Percentiles rank a stretch among this genome's conserved stretches.
phyloP scores from a whole-genome alignment of 163 green algal genomes.

The Coccomyxa subellipsoidea region DNA sequence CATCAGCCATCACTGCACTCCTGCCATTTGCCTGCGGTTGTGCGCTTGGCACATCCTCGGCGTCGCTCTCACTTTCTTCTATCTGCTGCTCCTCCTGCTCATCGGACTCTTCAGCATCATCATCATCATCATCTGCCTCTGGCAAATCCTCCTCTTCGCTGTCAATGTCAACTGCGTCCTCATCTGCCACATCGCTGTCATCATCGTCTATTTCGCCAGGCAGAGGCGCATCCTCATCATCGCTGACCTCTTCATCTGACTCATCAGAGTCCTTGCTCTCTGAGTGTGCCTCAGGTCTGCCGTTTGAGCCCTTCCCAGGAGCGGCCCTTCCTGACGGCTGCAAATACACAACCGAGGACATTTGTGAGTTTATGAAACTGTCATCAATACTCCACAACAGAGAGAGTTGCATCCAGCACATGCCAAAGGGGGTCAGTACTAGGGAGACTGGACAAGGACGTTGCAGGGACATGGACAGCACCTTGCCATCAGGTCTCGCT shows the following conservation, averaged over 20 bases:
- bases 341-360: not conserved
- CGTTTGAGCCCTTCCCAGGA: not conserved
- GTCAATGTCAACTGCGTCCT: not conserved
- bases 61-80: not conserved
- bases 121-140: conserved; percentile 26
- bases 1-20: not conserved
- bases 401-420: too few relatives aligned
- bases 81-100: conserved; percentile 20
- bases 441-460: not conserved
- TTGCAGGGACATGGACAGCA: not conserved
- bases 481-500: not conserved
- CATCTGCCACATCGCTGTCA: conserved; percentile 24
- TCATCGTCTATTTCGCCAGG: conserved; percentile 40
- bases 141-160: conserved; percentile 19
- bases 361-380: too few relatives aligned
- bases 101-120: conserved; percentile 26
- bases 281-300: not conserved
- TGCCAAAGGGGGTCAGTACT: too few relatives aligned
- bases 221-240: conserved; percentile 28
- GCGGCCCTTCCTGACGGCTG: not conserved
- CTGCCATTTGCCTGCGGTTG: not conserved
- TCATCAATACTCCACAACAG: too few relatives aligned
- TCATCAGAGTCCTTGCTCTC: not conserved
- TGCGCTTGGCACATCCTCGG: not conserved
- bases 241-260: conserved; percentile 8